Evolutionary conservation across 1,139 yeast species (phyloP).

Genomic region (Kodamaea arcana): DNA sequence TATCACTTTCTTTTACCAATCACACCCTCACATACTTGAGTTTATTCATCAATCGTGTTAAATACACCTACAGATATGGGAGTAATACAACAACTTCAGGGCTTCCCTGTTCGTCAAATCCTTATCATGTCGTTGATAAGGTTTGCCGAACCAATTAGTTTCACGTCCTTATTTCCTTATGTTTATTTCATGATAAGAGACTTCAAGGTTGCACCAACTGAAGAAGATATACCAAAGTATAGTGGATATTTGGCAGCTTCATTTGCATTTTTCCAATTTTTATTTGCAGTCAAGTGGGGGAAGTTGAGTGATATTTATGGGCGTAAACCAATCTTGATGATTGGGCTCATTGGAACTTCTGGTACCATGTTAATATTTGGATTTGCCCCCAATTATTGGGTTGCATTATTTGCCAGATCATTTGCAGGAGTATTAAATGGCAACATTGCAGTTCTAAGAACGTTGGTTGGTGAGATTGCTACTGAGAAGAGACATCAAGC

Average conservation of each 20-base stretch:
- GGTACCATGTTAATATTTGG: conserved; percentile 29
- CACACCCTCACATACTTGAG: too few relatives aligned
- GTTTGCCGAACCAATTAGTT: conserved; percentile 36
- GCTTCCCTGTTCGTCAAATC: conserved; percentile 36
- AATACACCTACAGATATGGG: too few relatives aligned
- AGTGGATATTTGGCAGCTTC: conserved; percentile 37
- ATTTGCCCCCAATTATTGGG: conserved; percentile 29
- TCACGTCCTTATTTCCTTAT: conserved; percentile 39
- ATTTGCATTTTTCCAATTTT: conserved; percentile 35
- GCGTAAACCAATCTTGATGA: conserved; percentile 28
- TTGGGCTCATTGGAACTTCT: conserved; percentile 32
- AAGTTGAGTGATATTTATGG: conserved; percentile 30
- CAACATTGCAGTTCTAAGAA: conserved; percentile 34
- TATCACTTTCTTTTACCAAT: too few relatives aligned
- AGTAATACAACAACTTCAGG: conserved; percentile 19
- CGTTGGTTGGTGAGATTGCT: conserved; percentile 36
- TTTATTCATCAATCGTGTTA: too few relatives aligned
- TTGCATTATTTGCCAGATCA: conserved; percentile 31
- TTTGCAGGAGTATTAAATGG: conserved; percentile 35
- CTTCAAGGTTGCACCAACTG: conserved; percentile 31
- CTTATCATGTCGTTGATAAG: conserved; percentile 28
- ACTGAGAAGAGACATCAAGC: conserved; percentile 36
- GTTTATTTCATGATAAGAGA: conserved; percentile 39
- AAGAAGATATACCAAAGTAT: conserved; percentile 32
- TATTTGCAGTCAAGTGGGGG: conserved; percentile 38